phyloP scores from a whole-genome alignment of 2,329 filamentous ascomycete species.

The Capronia americana region DNA sequence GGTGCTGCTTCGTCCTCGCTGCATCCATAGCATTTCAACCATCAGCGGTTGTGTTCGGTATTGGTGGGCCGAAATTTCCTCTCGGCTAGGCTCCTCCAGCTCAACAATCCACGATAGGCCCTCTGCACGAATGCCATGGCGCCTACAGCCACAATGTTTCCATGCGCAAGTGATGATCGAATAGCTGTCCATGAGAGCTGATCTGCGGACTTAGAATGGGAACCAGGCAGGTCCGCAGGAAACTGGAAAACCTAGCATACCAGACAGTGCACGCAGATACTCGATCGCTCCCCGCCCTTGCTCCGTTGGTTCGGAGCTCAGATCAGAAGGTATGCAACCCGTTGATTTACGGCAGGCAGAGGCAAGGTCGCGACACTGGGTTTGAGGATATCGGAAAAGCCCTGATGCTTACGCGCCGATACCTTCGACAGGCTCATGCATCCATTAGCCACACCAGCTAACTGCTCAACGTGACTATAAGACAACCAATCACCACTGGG shows the following conservation, averaged over 20 bases:
- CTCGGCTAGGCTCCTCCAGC: neutral
- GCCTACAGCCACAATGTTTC: neutral
- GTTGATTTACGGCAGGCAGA: no score
- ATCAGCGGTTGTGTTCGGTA: neutral
- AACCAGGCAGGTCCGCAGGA: neutral
- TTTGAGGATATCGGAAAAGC: no score
- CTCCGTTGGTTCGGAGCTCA: no score
- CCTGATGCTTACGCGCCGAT: no score
- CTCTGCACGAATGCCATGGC: neutral
- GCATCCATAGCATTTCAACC: neutral
- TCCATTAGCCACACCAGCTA: no score
- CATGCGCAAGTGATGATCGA: neutral
- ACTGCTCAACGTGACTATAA: no score
- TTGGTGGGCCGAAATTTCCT: neutral
- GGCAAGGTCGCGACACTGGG: no score
- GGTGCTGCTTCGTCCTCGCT: neutral
- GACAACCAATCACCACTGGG: no score
- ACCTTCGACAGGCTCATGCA: no score
- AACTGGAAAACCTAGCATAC: neutral
- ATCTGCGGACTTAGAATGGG: neutral
- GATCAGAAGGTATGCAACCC: no score
- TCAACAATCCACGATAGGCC: neutral
- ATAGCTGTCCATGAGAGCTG: neutral
- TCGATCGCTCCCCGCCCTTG: neutral
- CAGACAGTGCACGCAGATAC: neutral